Conservation (phyloP, 495 filamentous ascomycete genomes). For the Daldinia bambusicola region DNA sequence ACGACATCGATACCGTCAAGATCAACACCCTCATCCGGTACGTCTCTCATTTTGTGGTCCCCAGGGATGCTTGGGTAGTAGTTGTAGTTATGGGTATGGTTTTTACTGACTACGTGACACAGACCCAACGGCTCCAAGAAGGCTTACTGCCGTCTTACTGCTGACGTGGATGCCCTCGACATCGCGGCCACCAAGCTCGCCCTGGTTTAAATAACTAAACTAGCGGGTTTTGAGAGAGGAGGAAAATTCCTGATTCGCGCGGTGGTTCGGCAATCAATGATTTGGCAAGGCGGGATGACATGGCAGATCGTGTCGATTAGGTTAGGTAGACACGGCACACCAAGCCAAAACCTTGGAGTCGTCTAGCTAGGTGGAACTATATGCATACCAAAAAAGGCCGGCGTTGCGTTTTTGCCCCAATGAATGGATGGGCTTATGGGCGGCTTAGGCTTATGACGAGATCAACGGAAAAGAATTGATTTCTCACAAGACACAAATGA, state of each 20-base stretch:
- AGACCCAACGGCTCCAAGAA: slow-evolving; percentile 98
- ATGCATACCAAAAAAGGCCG: slow-evolving; percentile 48
- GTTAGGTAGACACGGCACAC: slow-evolving; percentile 36
- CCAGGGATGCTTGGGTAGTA: background rate
- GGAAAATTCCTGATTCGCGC: slow-evolving; percentile 28
- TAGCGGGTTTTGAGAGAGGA: slow-evolving; percentile 14
- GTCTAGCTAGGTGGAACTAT: slow-evolving; percentile 39
- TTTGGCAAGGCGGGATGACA: slow-evolving; percentile 22
- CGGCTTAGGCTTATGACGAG: slow-evolving; percentile 43
- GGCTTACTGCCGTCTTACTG: slow-evolving; percentile 92
- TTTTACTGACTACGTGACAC: slow-evolving; percentile 32
- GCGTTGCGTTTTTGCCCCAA: slow-evolving; percentile 46
- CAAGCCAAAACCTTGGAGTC: slow-evolving; percentile 23
- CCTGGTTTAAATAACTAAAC: slow-evolving; percentile 79
- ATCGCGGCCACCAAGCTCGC: slow-evolving; percentile 98
- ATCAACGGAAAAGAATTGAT: slow-evolving; percentile 49
- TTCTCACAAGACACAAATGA: slow-evolving; percentile 30
- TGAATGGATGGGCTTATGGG: slow-evolving; percentile 9
- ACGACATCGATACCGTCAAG: slow-evolving; percentile 97
- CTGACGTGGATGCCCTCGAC: slow-evolving; percentile 97
- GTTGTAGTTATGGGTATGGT: background rate
- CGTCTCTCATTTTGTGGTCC: slow-evolving; percentile 34
- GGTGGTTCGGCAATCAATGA: slow-evolving; percentile 37
- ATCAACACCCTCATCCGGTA: slow-evolving; percentile 99
- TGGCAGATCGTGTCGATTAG: slow-evolving; percentile 23